Evolutionary conservation across 2,329 filamentous ascomycete species (phyloP), one percentile per base, ranked within the genome.

Genomic region (Alternaria infectoria): DNA sequence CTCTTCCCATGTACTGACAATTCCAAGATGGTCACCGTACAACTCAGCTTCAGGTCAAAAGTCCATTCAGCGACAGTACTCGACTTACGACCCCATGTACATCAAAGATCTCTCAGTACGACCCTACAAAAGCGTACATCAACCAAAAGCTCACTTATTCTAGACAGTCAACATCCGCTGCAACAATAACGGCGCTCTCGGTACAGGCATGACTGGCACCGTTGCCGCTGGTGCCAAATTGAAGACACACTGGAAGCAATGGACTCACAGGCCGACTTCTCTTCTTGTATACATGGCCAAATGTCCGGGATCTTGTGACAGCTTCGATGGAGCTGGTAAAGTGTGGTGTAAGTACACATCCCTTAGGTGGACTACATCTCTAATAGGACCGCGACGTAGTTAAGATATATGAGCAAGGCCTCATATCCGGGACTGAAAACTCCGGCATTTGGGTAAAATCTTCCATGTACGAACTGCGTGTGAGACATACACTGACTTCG

Each of bases 331-430:
- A 32, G 82, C 82, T 54, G 81, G 83, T 43, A 81, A 82, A 62
- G 79, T 80, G 57, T 88, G 86, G 86, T 72, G 66, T 69, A 67
- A 28, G 65, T 61, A 28, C 32, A 40, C 4, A 6, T 26, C 15
- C 6, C 15, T 6, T 12, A 12, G 3, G 15, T 26, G 9, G 17
- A 26, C 3, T 19, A 44, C 26, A 11, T 44, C 87, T 23, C 52
- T 62, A 21, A 62, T 15, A 25, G 15, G 13, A 17, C 50, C 7
- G 5, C 6, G 10, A 23, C 15, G 19, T 46, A 69, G 65, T 88
- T 83, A 88, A 88, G 81, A 86, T 88, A 66, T 84, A 86, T 69
- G 81, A 88, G 72, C 81, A 82, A 73, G 86, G 85, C 36, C 78
- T 86, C 61, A 81, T 80, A 36, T 83, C 82, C 5, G 76, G 80